Conservation (phyloP, 2,329 filamentous ascomycete genomes). For the Fusarium torulosum region DNA sequence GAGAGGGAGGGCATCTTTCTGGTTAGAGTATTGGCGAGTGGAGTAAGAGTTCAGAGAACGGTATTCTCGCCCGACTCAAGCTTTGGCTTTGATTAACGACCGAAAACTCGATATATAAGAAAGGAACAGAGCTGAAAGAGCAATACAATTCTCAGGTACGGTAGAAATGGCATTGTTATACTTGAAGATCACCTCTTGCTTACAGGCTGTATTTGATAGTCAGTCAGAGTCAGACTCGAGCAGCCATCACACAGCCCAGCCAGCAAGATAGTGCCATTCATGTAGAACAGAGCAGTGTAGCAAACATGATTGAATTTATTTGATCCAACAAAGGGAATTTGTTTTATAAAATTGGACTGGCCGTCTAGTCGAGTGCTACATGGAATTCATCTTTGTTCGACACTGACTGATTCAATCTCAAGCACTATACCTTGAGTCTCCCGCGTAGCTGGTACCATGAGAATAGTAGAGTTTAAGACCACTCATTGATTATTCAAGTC, state of each 20-base stretch:
- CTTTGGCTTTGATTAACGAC: neutral
- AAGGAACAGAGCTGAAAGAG: neutral
- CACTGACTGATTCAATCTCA: neutral
- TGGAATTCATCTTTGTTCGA: neutral
- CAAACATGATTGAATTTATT: neutral
- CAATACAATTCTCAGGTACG: neutral
- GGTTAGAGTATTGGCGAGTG: neutral
- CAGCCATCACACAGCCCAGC: slow-evolving; percentile 21
- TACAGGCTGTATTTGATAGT: slow-evolving; percentile 11
- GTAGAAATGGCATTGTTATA: neutral
- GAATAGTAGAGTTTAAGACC: neutral
- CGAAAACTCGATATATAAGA: neutral
- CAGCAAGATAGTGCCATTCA: slow-evolving; percentile 27
- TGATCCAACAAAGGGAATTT: neutral
- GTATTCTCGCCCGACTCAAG: neutral
- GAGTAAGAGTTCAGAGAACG: neutral
- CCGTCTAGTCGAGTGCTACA: neutral
- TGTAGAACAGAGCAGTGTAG: slow-evolving; percentile 9
- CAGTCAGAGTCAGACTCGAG: slow-evolving; percentile 32
- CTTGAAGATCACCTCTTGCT: slow-evolving; percentile 8
- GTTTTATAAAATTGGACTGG: neutral
- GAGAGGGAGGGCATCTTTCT: slow-evolving; percentile 28
- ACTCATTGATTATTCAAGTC: neutral
- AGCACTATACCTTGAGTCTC: neutral
- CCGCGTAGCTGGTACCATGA: neutral